phyloP scores from a whole-genome alignment of 2,329 filamentous ascomycete genomes.

The Harringtonia lauricola region DNA sequence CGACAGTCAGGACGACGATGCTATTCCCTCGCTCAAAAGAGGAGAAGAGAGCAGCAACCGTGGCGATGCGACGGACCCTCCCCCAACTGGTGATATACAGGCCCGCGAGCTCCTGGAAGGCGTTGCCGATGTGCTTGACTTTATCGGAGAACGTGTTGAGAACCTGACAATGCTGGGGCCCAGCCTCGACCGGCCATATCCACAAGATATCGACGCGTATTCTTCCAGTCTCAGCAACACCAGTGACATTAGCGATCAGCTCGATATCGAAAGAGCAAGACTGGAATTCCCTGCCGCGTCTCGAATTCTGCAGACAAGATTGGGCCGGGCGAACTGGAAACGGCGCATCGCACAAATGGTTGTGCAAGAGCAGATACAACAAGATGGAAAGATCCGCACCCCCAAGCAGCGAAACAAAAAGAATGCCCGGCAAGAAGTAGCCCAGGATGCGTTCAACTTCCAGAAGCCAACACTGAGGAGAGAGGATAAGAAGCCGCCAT shows the following conservation, averaged over 20 bases:
- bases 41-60: not conserved
- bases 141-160: constrained; percentile 3
- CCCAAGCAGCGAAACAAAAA: constrained; percentile 1
- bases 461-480: constrained; percentile 6
- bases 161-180: constrained; percentile 9
- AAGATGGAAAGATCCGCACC: constrained; percentile 3
- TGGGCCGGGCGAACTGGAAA: constrained; percentile 10
- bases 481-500: not conserved
- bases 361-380: constrained; percentile 4
- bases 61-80: too few species aligned
- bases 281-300: constrained; percentile 8
- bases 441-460: constrained; percentile 11
- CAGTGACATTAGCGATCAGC: constrained; percentile 6
- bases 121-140: not conserved
- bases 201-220: constrained; percentile 8
- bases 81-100: too few species aligned
- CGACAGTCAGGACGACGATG: not conserved
- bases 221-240: constrained; percentile 8
- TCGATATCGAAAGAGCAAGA: constrained; percentile 9
- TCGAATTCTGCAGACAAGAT: constrained; percentile 7
- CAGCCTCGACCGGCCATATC: constrained; percentile 9
- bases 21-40: not conserved
- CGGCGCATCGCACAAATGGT: constrained; percentile 8
- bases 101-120: not conserved
- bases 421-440: constrained; percentile 6